phyloP scores from a whole-genome alignment of 2,329 filamentous ascomycete genomes.

The Pseudogymnoascus sp. region DNA sequence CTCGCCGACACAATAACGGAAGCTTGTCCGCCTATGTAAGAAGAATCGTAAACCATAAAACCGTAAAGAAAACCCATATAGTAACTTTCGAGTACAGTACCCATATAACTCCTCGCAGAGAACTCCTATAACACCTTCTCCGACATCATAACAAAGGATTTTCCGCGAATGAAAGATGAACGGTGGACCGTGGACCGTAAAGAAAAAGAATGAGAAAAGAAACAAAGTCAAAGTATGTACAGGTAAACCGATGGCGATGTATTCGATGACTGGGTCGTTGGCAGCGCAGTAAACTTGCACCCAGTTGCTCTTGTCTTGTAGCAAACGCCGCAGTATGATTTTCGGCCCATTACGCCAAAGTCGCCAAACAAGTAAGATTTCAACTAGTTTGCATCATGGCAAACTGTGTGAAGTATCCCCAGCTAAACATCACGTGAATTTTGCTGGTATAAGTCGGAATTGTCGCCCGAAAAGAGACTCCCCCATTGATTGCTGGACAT shows the following conservation, averaged over 20 bases:
- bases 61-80: not conserved
- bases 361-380: not conserved
- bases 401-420: not conserved
- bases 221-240: not conserved
- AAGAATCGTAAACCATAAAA: not conserved
- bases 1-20: not conserved
- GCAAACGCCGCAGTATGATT: not conserved
- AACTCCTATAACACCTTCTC: not conserved
- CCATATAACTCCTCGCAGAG: not conserved
- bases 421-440: not conserved
- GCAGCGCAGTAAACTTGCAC: not conserved
- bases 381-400: not conserved
- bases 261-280: not conserved
- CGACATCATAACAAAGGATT: not conserved
- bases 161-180: not conserved
- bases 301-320: not conserved
- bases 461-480: not conserved
- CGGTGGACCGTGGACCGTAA: not conserved
- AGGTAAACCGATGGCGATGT: not conserved
- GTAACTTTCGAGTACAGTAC: not conserved
- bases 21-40: not conserved
- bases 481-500: not conserved
- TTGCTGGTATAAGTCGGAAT: not conserved
- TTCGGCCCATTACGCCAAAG: not conserved
- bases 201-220: not conserved